These are phyloP conservation scores for Colletotrichum sp. DNA, from an alignment of 2,329 filamentous ascomycete genomes.

Conservation along the genomic window DNA sequence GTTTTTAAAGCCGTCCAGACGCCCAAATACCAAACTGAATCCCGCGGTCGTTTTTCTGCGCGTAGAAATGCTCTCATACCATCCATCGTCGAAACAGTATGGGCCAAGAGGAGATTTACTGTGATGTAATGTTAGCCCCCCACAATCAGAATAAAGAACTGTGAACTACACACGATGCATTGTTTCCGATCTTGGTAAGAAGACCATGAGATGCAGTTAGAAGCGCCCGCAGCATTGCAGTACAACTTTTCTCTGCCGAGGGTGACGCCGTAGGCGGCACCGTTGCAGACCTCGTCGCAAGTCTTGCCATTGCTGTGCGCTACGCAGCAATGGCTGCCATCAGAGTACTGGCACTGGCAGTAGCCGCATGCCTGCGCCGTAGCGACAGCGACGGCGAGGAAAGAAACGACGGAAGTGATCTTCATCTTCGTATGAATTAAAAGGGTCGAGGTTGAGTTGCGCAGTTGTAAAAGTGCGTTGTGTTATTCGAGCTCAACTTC, in stretches of 20 bases:
- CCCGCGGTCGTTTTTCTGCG: background rate
- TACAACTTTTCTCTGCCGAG: background rate
- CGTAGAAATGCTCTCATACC: background rate
- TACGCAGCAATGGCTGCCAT: background rate
- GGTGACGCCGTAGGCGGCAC: background rate
- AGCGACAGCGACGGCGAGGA: background rate
- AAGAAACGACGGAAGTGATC: background rate
- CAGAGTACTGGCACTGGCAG: background rate
- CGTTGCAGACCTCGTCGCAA: background rate
- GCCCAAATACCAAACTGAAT: background rate
- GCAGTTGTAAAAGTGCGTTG: background rate
- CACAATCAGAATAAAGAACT: background rate
- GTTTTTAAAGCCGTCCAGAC: background rate
- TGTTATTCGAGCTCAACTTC: background rate
- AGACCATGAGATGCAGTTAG: background rate
- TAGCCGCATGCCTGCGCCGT: background rate
- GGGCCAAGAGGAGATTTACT: background rate
- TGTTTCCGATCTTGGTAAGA: background rate
- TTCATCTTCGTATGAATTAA: background rate
- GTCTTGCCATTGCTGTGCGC: background rate
- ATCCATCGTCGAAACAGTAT: background rate
- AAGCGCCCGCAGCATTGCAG: background rate
- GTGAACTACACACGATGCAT: background rate
- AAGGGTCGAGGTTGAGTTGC: background rate
- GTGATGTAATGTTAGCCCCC: background rate